Percentiles rank a stretch among this genome's conserved stretches.
Conservation (phyloP, 2,329 filamentous ascomycete species). For the Apiospora malaysiana region DNA sequence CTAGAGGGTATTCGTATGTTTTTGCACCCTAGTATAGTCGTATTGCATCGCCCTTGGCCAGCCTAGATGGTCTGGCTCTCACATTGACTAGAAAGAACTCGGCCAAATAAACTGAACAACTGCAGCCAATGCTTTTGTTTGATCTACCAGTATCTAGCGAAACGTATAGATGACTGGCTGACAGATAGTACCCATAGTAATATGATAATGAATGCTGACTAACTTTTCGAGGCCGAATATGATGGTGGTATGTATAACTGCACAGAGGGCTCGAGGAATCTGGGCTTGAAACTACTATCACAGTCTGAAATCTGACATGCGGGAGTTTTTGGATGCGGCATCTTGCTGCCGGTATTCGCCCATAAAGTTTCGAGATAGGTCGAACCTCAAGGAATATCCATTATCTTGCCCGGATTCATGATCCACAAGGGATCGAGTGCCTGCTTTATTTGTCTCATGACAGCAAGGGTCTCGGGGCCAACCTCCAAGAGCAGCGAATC, state of each 20-base stretch:
- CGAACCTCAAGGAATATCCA: constrained; percentile 60
- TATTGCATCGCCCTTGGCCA: no score
- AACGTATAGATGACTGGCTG: neutral
- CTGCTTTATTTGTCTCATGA: constrained; percentile 86
- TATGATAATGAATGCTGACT: neutral
- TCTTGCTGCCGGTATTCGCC: neutral
- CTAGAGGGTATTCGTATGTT: neutral
- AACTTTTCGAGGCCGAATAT: neutral
- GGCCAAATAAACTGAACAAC: no score
- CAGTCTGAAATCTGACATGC: neutral
- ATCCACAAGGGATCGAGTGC: constrained; percentile 86
- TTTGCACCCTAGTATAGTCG: neutral
- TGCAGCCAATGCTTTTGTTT: neutral
- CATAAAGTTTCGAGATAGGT: neutral
- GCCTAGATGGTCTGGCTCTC: no score
- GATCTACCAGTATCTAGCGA: neutral
- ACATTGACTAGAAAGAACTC: no score
- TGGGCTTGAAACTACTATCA: neutral
- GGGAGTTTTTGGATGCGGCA: neutral
- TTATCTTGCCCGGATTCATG: constrained; percentile 92
- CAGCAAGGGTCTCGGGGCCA: constrained; percentile 77
- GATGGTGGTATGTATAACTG: neutral
- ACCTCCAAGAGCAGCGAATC: constrained; percentile 79
- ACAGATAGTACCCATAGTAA: neutral
- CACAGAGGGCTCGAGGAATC: neutral